Evolutionary conservation across 1,284 basidiomycete species (phyloP), one percentile per base, ranked within the genome.

Genomic region (Neonothopanus nambi): DNA sequence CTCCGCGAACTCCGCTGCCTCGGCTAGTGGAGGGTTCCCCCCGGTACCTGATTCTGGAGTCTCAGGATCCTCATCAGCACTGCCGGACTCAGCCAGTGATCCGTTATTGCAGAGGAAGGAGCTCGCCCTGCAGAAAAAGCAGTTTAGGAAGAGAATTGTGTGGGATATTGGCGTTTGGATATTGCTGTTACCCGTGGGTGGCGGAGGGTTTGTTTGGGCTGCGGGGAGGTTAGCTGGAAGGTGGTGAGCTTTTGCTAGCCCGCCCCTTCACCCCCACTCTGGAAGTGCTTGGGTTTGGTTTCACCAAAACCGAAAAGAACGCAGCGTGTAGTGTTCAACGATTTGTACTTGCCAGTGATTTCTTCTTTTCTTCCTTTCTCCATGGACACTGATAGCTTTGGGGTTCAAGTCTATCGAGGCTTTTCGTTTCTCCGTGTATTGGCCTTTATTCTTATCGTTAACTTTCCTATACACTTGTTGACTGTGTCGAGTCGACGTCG

Each of bases 151-250:
- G 56, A 75, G 89, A 23, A 69, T 91, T 35, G 62, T 84, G 1
- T 91, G 87, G 85, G 89, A 92, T 66, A 63, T 89, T 7, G 80
- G 80, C 4, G 82, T 87, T 15, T 91, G 89, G 85, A 62, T 81
- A 15, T 60, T 85, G 17, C 67, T 88, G 17, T 57, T 84, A 8
- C 82, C 83, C 0, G 66, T 80, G 2, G 77, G 81, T 36, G 70
- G 66, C 3, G 78, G 74, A 15, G 81, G 81, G 7, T 67, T 77
- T 8, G 75, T 78, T 15, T 87, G 83, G 74, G 76, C 74, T 4
- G 70, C 67, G 13, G 85, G 84, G 1, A 75, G 74, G 35, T 57
- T 80, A 56, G 61, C 61, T 23, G 70, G 65, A 43, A 66, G 59
- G 60, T 81, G 77, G 76, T 78, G 30, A 33, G 30, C 30, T 2